Percentiles rank a stretch among this genome's conserved stretches.
phyloP scores from a whole-genome alignment of 169 alveolate species.

The Cryptosporidium sp. region DNA sequence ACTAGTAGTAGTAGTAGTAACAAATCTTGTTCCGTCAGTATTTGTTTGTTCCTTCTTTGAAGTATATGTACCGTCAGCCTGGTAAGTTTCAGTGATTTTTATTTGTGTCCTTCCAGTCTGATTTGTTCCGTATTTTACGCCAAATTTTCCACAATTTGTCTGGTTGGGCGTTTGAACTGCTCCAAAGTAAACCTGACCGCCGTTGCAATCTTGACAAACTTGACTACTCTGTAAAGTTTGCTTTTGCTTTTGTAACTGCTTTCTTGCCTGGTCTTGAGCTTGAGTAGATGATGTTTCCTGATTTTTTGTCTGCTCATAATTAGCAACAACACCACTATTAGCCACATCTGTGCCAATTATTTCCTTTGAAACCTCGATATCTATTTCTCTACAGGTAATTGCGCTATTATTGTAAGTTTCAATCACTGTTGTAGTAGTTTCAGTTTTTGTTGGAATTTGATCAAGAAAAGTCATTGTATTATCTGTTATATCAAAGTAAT shows the following conservation, averaged over 20 bases:
- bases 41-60: constrained; percentile 36
- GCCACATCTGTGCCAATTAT: background rate
- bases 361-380: background rate
- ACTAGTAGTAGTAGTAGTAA: constrained; percentile 20
- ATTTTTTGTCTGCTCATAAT: background rate
- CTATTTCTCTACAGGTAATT: background rate
- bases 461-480: constrained; percentile 8
- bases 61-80: constrained; percentile 34
- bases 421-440: constrained; percentile 41
- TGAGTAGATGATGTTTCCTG: background rate
- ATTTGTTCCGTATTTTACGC: constrained; percentile 9
- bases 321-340: background rate
- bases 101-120: constrained; percentile 42
- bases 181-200: background rate
- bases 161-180: background rate
- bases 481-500: constrained; percentile 16
- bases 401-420: background rate
- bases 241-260: background rate
- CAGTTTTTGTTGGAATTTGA: constrained; percentile 22
- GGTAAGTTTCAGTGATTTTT: constrained; percentile 22
- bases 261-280: constrained; percentile 16
- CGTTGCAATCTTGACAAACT: background rate
- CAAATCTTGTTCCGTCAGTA: constrained; percentile 17
- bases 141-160: constrained; percentile 1
- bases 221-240: constrained; percentile 2